Percentiles rank a stretch among this genome's conserved stretches.
These are phyloP conservation scores for Talaromyces rugulosus DNA, from an alignment of 2,329 filamentous ascomycete species.

Conservation along the genomic window DNA sequence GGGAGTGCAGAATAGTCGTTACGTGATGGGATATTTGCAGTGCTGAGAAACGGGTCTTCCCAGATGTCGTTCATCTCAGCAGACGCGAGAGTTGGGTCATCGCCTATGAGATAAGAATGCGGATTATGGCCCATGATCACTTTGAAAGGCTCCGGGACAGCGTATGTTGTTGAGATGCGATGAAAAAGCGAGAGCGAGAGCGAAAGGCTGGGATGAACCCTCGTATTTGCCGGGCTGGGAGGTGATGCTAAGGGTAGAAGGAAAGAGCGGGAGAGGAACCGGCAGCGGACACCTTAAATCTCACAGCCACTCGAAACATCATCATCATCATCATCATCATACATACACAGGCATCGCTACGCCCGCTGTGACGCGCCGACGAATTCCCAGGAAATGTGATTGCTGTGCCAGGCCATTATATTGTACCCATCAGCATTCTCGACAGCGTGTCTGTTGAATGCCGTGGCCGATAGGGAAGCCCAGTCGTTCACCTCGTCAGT, in stretches of 20 bases:
- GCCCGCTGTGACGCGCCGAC: slow-evolving; percentile 24
- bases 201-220: too few relatives aligned
- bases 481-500: slow-evolving; percentile 18
- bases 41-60: not conserved
- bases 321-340: too few relatives aligned
- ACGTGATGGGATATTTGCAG: not conserved
- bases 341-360: not conserved
- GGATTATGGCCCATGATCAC: not conserved
- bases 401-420: slow-evolving; percentile 17
- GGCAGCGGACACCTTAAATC: not conserved
- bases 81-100: not conserved
- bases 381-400: slow-evolving; percentile 36
- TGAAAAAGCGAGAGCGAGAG: not conserved
- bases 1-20: not conserved
- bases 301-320: not conserved
- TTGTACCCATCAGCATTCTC: slow-evolving; percentile 39
- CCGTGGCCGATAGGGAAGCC: slow-evolving; percentile 31
- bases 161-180: not conserved
- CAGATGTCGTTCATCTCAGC: not conserved
- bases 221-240: not conserved
- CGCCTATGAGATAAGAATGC: not conserved
- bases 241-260: not conserved
- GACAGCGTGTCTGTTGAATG: slow-evolving; percentile 32
- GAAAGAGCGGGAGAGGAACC: not conserved
- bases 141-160: not conserved